Conservation (phyloP, 2,329 filamentous ascomycete species). For the Neopestalotiopsis sp. region DNA sequence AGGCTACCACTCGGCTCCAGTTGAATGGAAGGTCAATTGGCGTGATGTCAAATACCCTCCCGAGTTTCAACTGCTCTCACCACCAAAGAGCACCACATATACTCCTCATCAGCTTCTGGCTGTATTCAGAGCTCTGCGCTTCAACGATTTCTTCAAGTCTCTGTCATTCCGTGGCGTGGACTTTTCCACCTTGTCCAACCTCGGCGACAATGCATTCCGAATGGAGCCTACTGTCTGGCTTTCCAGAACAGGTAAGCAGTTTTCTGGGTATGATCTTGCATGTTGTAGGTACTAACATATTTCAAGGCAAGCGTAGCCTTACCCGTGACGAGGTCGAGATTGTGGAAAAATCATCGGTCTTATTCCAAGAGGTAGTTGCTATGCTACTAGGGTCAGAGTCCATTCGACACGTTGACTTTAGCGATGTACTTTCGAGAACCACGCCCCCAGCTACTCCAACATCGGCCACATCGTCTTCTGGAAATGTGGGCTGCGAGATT, state of each 20-base stretch:
- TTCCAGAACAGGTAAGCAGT: conserved; percentile 54
- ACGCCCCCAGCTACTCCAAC: conserved; percentile 18
- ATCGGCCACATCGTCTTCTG: conserved; percentile 12
- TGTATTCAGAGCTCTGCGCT: conserved; percentile 60
- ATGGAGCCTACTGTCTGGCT: conserved; percentile 56
- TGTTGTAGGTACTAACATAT: conserved; percentile 26
- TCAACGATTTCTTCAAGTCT: conserved; percentile 65
- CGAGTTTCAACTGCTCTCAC: conserved; percentile 58
- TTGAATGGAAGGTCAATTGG: conserved; percentile 59
- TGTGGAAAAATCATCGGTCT: conserved; percentile 53
- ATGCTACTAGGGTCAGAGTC: conserved; percentile 61
- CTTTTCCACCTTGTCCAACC: conserved; percentile 46
- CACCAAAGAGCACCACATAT: conserved; percentile 46
- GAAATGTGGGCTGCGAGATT: conserved; percentile 42
- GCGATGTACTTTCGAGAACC: conserved; percentile 43
- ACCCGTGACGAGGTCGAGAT: conserved; percentile 53
- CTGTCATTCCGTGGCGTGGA: conserved; percentile 61
- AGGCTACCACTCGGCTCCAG: conserved; percentile 54
- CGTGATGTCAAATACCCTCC: conserved; percentile 50
- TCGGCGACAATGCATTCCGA: conserved; percentile 50
- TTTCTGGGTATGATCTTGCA: background rate
- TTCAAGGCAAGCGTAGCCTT: conserved; percentile 44
- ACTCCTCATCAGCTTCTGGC: conserved; percentile 59
- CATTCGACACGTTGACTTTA: conserved; percentile 59
- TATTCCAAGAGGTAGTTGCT: conserved; percentile 63